Conservation (phyloP, 2,329 filamentous ascomycete genomes). For the Westerdykella ornata region DNA sequence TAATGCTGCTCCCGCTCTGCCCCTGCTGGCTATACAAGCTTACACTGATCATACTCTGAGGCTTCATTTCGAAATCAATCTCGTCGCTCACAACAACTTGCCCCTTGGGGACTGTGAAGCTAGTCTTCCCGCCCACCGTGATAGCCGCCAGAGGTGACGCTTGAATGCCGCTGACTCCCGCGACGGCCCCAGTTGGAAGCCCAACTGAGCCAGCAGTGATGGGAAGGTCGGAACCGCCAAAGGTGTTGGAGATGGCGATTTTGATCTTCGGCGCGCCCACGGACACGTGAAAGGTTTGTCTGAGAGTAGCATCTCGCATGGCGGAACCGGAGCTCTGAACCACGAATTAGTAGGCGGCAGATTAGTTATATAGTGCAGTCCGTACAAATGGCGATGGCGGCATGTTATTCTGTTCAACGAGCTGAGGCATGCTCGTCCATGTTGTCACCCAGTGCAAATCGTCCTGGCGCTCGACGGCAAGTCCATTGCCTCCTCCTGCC, state of each 20-base stretch:
- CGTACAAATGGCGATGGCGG: conserved; percentile 49
- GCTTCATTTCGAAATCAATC: conserved; percentile 43
- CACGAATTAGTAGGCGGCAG: not conserved
- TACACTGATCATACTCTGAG: conserved; percentile 49
- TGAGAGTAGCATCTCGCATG: conserved; percentile 55
- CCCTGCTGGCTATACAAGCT: conserved; percentile 52
- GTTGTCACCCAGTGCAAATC: conserved; percentile 50
- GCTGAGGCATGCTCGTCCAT: conserved; percentile 59
- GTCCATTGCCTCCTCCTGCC: not conserved
- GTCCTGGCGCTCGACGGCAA: conserved; percentile 14
- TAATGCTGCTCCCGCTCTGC: conserved; percentile 51
- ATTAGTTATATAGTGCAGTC: not conserved
- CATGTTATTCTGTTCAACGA: conserved; percentile 55
- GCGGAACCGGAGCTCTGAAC: conserved; percentile 30
- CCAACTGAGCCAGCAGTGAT: conserved; percentile 53
- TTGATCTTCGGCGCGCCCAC: conserved; percentile 50
- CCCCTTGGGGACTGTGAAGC: conserved; percentile 48
- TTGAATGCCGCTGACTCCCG: conserved; percentile 49
- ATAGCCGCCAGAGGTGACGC: conserved; percentile 45
- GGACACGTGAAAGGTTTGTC: conserved; percentile 57
- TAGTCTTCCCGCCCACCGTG: conserved; percentile 50
- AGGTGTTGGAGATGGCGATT: conserved; percentile 57
- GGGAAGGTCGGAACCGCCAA: conserved; percentile 52
- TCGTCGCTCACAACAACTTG: conserved; percentile 55
- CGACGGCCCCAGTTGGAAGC: conserved; percentile 46